phyloP scores from a whole-genome alignment of 148 eudicot genomes.

The Rheum nobile region DNA sequence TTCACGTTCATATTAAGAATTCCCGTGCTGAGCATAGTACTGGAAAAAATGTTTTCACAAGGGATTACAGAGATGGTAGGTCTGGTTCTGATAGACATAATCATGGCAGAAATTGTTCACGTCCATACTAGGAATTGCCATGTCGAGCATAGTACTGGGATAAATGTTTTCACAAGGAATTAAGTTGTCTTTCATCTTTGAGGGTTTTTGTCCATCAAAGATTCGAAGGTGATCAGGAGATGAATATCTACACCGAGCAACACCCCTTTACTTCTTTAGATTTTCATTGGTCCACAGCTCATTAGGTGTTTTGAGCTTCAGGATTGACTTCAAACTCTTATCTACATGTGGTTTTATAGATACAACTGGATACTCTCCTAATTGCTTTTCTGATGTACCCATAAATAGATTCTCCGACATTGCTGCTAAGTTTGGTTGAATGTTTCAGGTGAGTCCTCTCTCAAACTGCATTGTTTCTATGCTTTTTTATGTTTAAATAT shows the following conservation, averaged over 20 bases:
- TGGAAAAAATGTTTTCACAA: slow-evolving; percentile 21
- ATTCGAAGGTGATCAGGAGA: slow-evolving; percentile 72
- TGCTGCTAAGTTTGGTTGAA: too few relatives aligned
- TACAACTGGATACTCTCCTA: too few relatives aligned
- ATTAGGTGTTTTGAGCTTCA: too few relatives aligned
- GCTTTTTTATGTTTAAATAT: too few relatives aligned
- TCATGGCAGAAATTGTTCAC: slow-evolving; percentile 73
- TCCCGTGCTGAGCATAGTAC: neutral
- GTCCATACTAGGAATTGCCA: slow-evolving; percentile 22
- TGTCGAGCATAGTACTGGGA: neutral
- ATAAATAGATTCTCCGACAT: too few relatives aligned
- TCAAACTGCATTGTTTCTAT: too few relatives aligned
- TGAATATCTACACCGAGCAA: slow-evolving; percentile 60
- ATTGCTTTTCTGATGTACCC: too few relatives aligned
- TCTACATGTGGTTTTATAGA: too few relatives aligned
- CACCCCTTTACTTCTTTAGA: too few relatives aligned
- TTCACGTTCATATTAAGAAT: slow-evolving; percentile 38
- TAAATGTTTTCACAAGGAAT: slow-evolving; percentile 44
- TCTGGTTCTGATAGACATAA: slow-evolving; percentile 70
- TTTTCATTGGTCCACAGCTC: too few relatives aligned
- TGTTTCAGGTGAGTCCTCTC: too few relatives aligned
- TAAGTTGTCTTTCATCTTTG: slow-evolving; percentile 46
- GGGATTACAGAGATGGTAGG: slow-evolving; percentile 71
- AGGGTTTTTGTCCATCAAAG: slow-evolving; percentile 38
- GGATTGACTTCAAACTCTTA: too few relatives aligned